A percentile compares a stretch with the other conserved stretches of the same genome.
Conservation (phyloP, 495 filamentous ascomycete species). For the Glonium stellatum region DNA sequence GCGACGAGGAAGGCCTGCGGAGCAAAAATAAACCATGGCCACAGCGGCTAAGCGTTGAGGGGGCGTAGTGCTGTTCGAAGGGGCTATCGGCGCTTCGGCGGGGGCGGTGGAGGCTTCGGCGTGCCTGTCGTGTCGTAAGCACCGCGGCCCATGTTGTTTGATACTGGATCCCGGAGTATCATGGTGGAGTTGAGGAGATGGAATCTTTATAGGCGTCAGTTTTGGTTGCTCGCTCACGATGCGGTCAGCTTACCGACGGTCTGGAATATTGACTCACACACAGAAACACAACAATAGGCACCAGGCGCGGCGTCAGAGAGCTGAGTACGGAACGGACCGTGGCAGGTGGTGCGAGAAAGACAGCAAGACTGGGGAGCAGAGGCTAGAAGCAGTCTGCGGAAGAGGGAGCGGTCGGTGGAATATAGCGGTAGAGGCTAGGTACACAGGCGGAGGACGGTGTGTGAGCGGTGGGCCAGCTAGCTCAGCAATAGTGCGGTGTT, state of each 20-base stretch:
- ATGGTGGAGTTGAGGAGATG: constrained; percentile 11
- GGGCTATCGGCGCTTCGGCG: constrained; percentile 28
- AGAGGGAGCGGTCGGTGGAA: constrained; percentile 2
- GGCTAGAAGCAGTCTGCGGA: background rate
- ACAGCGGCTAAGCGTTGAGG: constrained; percentile 7
- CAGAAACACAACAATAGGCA: background rate
- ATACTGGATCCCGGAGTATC: constrained; percentile 27
- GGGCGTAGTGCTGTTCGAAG: constrained; percentile 3
- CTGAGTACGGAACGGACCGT: background rate
- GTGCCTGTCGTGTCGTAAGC: constrained; percentile 35
- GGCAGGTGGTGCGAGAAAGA: constrained; percentile 1
- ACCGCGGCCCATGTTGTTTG: constrained; percentile 33
- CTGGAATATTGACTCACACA: background rate
- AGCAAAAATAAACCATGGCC: constrained; percentile 12
- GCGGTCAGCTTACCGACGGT: background rate
- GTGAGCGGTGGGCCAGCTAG: constrained; percentile 15
- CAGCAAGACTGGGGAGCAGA: constrained; percentile 10
- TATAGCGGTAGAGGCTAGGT: constrained; percentile 10
- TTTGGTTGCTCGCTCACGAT: background rate
- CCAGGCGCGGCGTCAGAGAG: background rate
- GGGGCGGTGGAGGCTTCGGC: constrained; percentile 30
- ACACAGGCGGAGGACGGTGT: background rate
- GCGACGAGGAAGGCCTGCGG: background rate
- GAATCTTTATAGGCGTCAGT: constrained; percentile 23
- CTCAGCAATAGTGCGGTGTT: constrained; percentile 14